Percentiles rank a stretch among this genome's conserved stretches.
Evolutionary conservation across 306 rosid species (phyloP).

Genomic region (Fragaria ananassa): DNA sequence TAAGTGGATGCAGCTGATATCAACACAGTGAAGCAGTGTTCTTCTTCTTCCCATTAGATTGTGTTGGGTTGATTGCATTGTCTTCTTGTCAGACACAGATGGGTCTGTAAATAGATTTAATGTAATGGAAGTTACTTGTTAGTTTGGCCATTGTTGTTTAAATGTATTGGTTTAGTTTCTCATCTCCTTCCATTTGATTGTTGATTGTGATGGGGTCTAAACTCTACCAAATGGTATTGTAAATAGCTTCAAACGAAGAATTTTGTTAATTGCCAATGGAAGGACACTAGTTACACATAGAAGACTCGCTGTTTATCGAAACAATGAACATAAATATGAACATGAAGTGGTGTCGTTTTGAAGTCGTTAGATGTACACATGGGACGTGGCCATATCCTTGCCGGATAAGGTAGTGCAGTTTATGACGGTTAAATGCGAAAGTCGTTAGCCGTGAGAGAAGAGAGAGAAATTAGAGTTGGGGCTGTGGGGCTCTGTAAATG

Average conservation of each 20-base stretch:
- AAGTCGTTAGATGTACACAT: too few species aligned
- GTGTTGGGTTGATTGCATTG: conserved; percentile 23
- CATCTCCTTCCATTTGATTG: conserved; percentile 45
- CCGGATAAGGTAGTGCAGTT: neutral
- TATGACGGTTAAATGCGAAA: neutral
- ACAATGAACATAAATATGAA: neutral
- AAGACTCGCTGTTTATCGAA: neutral
- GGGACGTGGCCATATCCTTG: neutral
- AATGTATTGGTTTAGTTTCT: conserved; percentile 60
- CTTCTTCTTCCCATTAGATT: conserved; percentile 18
- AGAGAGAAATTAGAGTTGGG: neutral
- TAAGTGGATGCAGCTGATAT: conserved; percentile 68
- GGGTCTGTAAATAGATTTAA: conserved; percentile 46
- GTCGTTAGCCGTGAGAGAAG: neutral
- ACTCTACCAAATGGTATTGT: too few species aligned
- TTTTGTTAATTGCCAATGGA: conserved; percentile 9
- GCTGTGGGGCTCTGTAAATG: neutral
- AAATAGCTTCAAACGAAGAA: too few species aligned
- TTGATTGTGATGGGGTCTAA: neutral
- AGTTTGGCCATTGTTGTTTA: conserved; percentile 5
- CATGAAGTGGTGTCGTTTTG: neutral
- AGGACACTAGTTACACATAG: conserved; percentile 15
- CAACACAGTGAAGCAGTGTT: conserved; percentile 19
- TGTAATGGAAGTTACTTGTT: neutral
- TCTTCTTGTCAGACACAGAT: conserved; percentile 31